A percentile compares a stretch with the other conserved stretches of the same genome.
These are phyloP conservation scores for Trichoderma harzianum DNA, from an alignment of 2,329 filamentous ascomycete genomes.

Conservation along the genomic window DNA sequence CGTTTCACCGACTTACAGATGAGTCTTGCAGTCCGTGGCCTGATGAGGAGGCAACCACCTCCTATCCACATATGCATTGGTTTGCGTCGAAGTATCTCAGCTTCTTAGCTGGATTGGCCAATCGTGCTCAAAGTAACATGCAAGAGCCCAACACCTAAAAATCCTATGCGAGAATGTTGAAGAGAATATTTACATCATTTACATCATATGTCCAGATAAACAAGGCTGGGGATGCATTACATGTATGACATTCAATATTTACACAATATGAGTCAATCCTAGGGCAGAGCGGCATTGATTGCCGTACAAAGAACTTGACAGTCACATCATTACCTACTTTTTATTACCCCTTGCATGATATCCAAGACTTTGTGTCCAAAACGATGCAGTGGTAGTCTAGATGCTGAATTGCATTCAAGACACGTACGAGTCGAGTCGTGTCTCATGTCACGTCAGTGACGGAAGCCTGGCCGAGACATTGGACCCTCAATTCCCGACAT, in stretches of 20 bases:
- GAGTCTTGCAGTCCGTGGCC: neutral
- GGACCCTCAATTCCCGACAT: neutral
- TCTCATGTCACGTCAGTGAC: neutral
- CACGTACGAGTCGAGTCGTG: neutral
- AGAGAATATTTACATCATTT: neutral
- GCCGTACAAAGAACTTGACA: neutral
- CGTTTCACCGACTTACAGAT: neutral
- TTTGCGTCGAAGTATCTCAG: neutral
- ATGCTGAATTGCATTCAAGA: neutral
- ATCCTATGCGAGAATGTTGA: neutral
- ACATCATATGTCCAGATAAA: neutral
- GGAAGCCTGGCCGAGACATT: neutral
- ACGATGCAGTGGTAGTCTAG: neutral
- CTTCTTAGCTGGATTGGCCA: too few species aligned
- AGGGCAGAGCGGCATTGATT: neutral
- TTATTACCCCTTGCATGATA: neutral
- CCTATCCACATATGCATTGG: neutral
- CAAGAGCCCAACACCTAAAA: too few species aligned
- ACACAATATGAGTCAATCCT: neutral
- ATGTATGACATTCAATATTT: neutral
- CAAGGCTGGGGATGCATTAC: neutral
- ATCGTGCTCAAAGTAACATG: too few species aligned
- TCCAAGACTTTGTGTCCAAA: neutral
- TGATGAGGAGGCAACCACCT: neutral
- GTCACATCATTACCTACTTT: neutral